Percentiles rank a stretch among this genome's conserved stretches.
Evolutionary conservation across 331 rosid species (phyloP).

Genomic region (Telfairia occidentalis): DNA sequence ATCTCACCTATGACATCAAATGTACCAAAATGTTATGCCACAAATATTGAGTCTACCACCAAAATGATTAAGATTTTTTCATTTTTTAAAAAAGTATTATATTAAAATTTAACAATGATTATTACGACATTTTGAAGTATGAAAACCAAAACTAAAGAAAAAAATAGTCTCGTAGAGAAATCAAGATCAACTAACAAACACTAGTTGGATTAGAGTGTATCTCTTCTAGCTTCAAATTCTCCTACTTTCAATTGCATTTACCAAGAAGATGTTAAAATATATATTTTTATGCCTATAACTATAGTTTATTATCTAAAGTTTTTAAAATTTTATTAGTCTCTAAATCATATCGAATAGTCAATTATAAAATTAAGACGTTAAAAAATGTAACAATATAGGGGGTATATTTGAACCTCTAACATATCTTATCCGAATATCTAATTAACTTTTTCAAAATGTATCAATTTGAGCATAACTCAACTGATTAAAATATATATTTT

Average conservation of each 20-base stretch:
- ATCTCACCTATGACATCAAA: neutral
- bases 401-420: no score
- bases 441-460: no score
- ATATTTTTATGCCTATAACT: neutral
- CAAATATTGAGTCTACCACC: no score
- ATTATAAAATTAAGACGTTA: neutral
- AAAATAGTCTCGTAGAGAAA: no score
- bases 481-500: no score
- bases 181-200: neutral
- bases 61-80: no score
- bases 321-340: neutral
- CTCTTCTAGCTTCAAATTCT: neutral
- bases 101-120: neutral
- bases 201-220: neutral
- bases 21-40: no score
- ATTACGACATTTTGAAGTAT: neutral
- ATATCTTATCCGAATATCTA: no score
- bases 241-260: neutral
- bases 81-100: neutral
- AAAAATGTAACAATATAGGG: no score
- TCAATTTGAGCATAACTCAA: no score
- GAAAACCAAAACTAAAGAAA: neutral
- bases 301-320: neutral
- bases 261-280: no score
- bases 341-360: neutral